Evolutionary conservation across 176 grass and related monocot genomes (phyloP).

Genomic region (Raddia guianensis): DNA sequence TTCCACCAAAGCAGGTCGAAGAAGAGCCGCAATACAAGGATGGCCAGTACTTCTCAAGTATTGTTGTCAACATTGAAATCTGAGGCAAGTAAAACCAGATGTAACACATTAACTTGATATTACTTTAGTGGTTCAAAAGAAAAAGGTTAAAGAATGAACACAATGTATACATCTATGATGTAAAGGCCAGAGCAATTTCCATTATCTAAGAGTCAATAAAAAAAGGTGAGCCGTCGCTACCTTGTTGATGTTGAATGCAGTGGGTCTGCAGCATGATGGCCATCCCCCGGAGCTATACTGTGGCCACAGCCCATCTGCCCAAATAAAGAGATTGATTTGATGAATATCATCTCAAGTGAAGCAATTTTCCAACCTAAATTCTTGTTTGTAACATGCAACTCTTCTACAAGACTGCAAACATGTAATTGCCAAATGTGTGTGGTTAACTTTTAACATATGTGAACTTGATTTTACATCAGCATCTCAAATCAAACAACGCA

Average conservation of each 20-base stretch:
- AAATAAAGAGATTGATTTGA: conserved; percentile 15
- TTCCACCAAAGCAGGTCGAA: conserved; percentile 78
- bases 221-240: background rate
- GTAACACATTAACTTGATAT: background rate
- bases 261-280: conserved; percentile 79
- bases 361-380: background rate
- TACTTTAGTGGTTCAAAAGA: background rate
- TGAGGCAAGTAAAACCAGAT: conserved; percentile 33
- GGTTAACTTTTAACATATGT: no score
- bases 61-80: conserved; percentile 69
- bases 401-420: background rate
- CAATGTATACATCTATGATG: no score
- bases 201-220: background rate
- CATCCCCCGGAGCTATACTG: conserved; percentile 75
- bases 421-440: background rate
- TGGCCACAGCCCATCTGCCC: conserved; percentile 83
- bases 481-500: background rate
- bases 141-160: background rate
- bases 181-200: no score
- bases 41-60: conserved; percentile 85
- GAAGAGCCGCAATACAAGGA: conserved; percentile 72
- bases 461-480: background rate
- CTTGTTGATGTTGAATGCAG: conserved; percentile 75
- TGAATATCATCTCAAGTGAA: background rate
- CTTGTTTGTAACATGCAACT: background rate